A percentile compares a stretch with the other conserved stretches of the same genome.
phyloP scores from a whole-genome alignment of 495 filamentous ascomycete genomes.

The Cercophora sp. region DNA sequence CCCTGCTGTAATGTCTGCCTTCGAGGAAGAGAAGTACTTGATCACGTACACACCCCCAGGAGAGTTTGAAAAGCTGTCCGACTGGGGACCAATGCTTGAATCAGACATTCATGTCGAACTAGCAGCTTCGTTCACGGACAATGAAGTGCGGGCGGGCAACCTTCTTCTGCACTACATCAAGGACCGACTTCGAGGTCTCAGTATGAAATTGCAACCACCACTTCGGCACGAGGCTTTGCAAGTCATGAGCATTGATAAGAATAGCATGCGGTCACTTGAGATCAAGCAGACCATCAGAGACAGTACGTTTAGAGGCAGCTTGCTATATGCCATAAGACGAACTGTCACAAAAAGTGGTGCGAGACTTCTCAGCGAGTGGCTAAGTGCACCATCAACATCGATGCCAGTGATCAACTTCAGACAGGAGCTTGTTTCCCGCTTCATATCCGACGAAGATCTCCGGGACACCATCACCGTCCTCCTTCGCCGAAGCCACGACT shows the following conservation, averaged over 20 bases:
- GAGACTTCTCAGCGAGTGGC: slow-evolving; percentile 72
- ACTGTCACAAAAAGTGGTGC: slow-evolving; percentile 90
- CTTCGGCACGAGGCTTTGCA: slow-evolving; percentile 64
- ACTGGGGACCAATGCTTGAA: slow-evolving; percentile 77
- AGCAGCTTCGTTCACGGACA: slow-evolving; percentile 37
- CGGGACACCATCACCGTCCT: slow-evolving; percentile 62
- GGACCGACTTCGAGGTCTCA: slow-evolving; percentile 68
- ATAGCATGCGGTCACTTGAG: slow-evolving; percentile 83
- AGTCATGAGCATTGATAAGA: slow-evolving; percentile 86
- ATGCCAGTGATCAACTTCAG: slow-evolving; percentile 72
- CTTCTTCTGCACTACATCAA: slow-evolving; percentile 79
- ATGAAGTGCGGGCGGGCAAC: slow-evolving; percentile 65
- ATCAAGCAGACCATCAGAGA: slow-evolving; percentile 81
- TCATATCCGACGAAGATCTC: slow-evolving; percentile 59
- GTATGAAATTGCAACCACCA: slow-evolving; percentile 82
- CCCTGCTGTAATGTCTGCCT: slow-evolving; percentile 38
- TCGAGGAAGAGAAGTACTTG: slow-evolving; percentile 55
- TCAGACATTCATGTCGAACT: slow-evolving; percentile 48
- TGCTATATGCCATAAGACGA: slow-evolving; percentile 81
- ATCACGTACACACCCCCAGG: slow-evolving; percentile 51
- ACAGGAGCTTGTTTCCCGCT: slow-evolving; percentile 74
- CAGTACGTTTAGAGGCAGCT: slow-evolving; percentile 67
- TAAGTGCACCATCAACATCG: slow-evolving; percentile 86
- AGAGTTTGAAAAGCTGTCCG: slow-evolving; percentile 50
- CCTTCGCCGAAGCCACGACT: slow-evolving; percentile 77